Percentiles rank a stretch among this genome's conserved stretches.
Evolutionary conservation across 768 basidiomycete genomes (phyloP).

Genomic region (Boletus huronensis): DNA sequence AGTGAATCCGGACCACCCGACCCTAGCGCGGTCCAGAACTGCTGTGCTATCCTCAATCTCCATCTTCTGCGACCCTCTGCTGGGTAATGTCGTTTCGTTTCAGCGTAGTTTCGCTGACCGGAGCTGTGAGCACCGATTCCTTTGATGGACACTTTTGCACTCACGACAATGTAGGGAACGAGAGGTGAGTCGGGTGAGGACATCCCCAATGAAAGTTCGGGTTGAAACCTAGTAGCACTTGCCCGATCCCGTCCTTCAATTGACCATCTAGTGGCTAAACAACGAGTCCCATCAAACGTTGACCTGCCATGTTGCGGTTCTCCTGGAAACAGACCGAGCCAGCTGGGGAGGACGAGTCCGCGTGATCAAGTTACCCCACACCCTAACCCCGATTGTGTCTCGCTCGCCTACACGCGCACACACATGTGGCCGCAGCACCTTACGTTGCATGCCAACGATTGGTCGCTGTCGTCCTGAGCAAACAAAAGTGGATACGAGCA

Average conservation of each 20-base stretch:
- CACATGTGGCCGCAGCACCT: neutral
- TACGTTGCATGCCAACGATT: neutral
- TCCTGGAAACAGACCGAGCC: neutral
- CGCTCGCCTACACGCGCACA: neutral
- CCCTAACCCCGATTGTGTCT: neutral
- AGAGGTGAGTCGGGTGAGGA: conserved; percentile 13
- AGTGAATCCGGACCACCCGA: conserved; percentile 21
- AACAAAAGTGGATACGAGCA: neutral
- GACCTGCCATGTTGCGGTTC: neutral
- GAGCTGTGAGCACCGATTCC: conserved; percentile 3
- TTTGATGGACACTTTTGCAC: neutral
- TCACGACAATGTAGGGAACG: conserved; percentile 18
- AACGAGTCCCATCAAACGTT: neutral
- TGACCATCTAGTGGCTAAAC: too few relatives aligned
- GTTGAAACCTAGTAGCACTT: too few relatives aligned
- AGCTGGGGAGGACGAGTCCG: neutral
- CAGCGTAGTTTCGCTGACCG: conserved; percentile 40
- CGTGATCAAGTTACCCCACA: conserved; percentile 12
- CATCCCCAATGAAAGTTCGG: conserved; percentile 10
- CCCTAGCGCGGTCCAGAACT: conserved; percentile 40
- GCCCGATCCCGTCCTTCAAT: neutral
- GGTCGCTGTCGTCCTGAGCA: neutral
- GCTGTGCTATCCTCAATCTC: conserved; percentile 49
- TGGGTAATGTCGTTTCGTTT: conserved; percentile 43
- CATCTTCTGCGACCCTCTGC: conserved; percentile 55